Percentiles rank a stretch among this genome's conserved stretches.
These are phyloP conservation scores for Crithidia acanthocephali DNA, from an alignment of 208 protist species.

Conservation along the genomic window DNA sequence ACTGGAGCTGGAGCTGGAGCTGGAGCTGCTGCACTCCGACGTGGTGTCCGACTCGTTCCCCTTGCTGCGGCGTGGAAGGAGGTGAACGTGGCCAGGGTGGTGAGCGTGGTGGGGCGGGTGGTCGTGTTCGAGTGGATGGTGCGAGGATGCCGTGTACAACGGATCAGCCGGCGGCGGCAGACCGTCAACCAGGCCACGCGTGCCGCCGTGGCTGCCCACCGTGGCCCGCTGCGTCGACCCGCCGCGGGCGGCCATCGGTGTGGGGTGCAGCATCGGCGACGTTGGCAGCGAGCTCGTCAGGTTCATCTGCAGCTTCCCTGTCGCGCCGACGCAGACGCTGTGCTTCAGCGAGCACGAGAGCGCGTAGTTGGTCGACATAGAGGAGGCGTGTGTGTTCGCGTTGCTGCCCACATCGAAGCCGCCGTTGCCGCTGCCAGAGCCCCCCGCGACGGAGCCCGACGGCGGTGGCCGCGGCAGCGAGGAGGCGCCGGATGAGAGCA, in stretches of 20 bases:
- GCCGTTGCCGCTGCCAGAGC: conserved; percentile 3
- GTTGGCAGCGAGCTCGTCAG: conserved; percentile 29
- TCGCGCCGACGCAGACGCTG: conserved; percentile 20
- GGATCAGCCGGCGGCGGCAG: neutral
- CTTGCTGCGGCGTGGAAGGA: neutral
- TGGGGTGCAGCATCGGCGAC: conserved; percentile 1
- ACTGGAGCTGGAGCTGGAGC: conserved; percentile 3
- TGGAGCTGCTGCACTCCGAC: conserved; percentile 5
- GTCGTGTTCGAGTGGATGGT: neutral
- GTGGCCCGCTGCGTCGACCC: neutral
- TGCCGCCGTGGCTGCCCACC: neutral
- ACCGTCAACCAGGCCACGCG: neutral
- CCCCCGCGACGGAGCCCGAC: conserved; percentile 1
- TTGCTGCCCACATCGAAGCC: conserved; percentile 1
- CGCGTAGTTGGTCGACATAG: conserved; percentile 14
- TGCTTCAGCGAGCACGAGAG: conserved; percentile 35
- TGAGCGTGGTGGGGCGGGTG: neutral
- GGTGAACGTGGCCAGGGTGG: neutral
- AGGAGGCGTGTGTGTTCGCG: conserved; percentile 18
- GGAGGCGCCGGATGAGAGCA: conserved; percentile 16
- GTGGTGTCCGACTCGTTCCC: neutral
- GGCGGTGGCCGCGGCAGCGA: conserved; percentile 22
- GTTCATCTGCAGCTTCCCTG: conserved; percentile 38
- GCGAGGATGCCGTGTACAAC: neutral
- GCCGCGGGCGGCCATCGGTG: neutral